Conservation (phyloP, 2,329 filamentous ascomycete species). For the Pseudogymnoascus sp. region DNA sequence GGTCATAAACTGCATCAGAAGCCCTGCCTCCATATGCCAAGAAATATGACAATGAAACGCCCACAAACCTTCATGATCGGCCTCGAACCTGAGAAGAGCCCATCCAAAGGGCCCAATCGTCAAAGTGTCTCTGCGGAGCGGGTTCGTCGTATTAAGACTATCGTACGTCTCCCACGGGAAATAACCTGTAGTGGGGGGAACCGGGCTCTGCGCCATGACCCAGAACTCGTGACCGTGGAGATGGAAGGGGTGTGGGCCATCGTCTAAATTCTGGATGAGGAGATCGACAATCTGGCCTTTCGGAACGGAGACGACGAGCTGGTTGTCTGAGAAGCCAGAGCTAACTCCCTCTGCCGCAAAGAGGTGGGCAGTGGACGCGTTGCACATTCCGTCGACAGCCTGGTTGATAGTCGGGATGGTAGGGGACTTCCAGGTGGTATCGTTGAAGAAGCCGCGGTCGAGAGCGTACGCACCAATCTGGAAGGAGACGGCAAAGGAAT, state of each 20-base stretch:
- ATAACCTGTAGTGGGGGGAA: conserved; percentile 28
- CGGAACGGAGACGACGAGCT: conserved; percentile 42
- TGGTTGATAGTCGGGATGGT: conserved; percentile 38
- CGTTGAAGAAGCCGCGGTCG: conserved; percentile 50
- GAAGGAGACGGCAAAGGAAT: conserved; percentile 49
- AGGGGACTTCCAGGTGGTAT: conserved; percentile 42
- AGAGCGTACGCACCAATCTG: conserved; percentile 51
- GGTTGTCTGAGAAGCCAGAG: conserved; percentile 55
- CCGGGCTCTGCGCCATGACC: conserved; percentile 51
- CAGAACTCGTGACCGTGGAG: conserved; percentile 73
- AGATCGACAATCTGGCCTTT: conserved; percentile 57
- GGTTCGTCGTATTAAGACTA: conserved; percentile 33
- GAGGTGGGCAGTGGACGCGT: conserved; percentile 15
- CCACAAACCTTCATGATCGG: conserved; percentile 52
- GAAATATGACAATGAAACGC: conserved; percentile 50
- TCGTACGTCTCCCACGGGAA: conserved; percentile 37
- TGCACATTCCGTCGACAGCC: conserved; percentile 42
- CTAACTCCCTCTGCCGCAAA: conserved; percentile 29
- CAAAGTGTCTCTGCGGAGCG: conserved; percentile 44
- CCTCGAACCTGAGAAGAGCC: conserved; percentile 44
- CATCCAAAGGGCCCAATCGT: conserved; percentile 47
- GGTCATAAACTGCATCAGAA: conserved; percentile 51
- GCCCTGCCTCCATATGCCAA: conserved; percentile 50
- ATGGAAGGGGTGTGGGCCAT: conserved; percentile 63
- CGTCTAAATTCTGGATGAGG: conserved; percentile 67